phyloP scores from a whole-genome alignment of 768 basidiomycete species.

The Phylloporus scabripes region DNA sequence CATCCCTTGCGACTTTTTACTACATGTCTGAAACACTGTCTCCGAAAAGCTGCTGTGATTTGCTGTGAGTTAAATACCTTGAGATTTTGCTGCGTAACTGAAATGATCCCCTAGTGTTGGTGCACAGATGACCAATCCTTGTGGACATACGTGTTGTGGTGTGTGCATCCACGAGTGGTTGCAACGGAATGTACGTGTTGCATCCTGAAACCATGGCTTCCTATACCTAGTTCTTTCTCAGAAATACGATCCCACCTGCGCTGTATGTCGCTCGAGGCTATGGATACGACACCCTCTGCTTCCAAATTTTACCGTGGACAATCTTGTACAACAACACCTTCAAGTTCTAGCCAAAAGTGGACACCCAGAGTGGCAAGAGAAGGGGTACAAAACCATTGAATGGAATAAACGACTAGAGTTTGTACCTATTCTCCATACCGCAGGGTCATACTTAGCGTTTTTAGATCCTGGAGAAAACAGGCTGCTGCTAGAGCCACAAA shows the following conservation, averaged over 20 bases:
- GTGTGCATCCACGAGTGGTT: conserved; percentile 62
- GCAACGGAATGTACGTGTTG: conserved; percentile 40
- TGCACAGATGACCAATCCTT: conserved; percentile 61
- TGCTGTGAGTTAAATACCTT: conserved; percentile 46
- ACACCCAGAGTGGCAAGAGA: conserved; percentile 46
- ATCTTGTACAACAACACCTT: conserved; percentile 56
- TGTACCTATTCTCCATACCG: conserved; percentile 17
- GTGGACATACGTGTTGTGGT: conserved; percentile 71
- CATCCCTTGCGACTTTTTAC: not conserved
- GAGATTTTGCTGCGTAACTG: not conserved
- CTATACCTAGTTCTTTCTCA: conserved; percentile 13
- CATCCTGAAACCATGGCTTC: conserved; percentile 1
- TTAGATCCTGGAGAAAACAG: conserved; percentile 29
- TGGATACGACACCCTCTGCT: conserved; percentile 42
- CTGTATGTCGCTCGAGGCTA: conserved; percentile 53
- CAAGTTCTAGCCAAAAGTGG: conserved; percentile 41
- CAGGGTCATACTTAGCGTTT: not conserved
- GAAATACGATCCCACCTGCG: conserved; percentile 46
- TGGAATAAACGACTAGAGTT: conserved; percentile 54
- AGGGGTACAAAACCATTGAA: conserved; percentile 43
- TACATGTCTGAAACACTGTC: not conserved
- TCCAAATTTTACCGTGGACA: conserved; percentile 61
- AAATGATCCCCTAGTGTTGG: conserved; percentile 40
- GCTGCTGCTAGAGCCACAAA: conserved; percentile 10
- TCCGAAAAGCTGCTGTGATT: conserved; percentile 61